phyloP scores from a whole-genome alignment of 1,284 basidiomycete species.

The Pseudomicrostroma phylloplanum region DNA sequence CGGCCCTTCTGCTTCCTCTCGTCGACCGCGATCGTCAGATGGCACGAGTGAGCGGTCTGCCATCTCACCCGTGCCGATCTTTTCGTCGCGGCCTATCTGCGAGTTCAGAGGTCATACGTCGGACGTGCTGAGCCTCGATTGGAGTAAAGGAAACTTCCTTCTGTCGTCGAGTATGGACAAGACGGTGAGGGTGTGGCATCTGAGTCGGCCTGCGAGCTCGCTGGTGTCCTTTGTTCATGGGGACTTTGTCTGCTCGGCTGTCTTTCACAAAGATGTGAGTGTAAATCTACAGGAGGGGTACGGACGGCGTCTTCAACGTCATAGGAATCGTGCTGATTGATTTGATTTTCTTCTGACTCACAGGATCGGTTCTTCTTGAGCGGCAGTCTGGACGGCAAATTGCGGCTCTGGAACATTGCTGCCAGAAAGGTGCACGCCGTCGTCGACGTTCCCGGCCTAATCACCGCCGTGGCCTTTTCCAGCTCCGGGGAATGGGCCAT shows the following conservation, averaged over 20 bases:
- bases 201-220: conserved; percentile 40
- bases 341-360: not conserved
- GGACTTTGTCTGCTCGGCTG: conserved; percentile 51
- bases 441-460: conserved; percentile 48
- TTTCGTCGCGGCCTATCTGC: conserved; percentile 35
- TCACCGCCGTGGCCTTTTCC: conserved; percentile 50
- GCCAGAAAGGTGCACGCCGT: conserved; percentile 27
- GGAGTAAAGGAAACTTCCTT: conserved; percentile 53
- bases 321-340: too few relatives aligned
- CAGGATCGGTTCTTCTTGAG: conserved; percentile 51
- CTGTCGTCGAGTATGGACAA: conserved; percentile 52
- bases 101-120: conserved; percentile 48
- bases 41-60: not conserved
- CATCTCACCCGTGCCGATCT: conserved; percentile 19
- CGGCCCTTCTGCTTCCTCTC: not conserved
- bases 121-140: conserved; percentile 51
- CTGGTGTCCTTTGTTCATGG: conserved; percentile 51
- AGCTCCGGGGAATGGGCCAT: conserved; percentile 44
- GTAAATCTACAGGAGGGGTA: too few relatives aligned
- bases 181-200: conserved; percentile 52
- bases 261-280: conserved; percentile 24
- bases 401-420: conserved; percentile 50
- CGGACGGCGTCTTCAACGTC: too few relatives aligned
- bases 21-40: conserved; percentile 9
- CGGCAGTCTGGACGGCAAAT: conserved; percentile 51